Base-by-base conservation (phyloP, 768 basidiomycete genomes). In the Suillus cothurnatus region DNA sequence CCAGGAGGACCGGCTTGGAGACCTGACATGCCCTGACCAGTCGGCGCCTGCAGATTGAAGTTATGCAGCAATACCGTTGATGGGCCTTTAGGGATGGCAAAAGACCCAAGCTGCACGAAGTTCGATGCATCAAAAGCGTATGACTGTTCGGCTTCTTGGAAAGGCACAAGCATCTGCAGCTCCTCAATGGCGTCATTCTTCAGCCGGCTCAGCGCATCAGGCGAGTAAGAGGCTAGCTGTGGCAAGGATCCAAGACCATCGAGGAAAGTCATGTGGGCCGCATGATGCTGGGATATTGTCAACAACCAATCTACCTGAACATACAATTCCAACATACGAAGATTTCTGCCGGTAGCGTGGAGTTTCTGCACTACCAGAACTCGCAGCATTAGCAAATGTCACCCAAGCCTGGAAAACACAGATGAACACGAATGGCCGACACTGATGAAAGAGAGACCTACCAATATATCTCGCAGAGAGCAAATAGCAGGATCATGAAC, bases 21-120 rank as follows among this genome's bases (percentile, higher is more conserved):
- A 98, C 81, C 75, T 99, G 97, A 66, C 91, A 93, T 3, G 95
- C 97, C 63, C 97, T 85, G 38, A 94, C 80, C 14, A 99, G 97
- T 99, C 0, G 97, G 95, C 0, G 95, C 95, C 61, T 88, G 82
- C 50, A 98, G 84, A 71, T 91, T 92, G 83, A 97, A 99, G 4
- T 73, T 66, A 50, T 84, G n/a, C n/a, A n/a, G 78, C 1, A 74
- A 71, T 4, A 72, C 64, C 0, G 79, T 65, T 6, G 65, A 68
- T 3, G 82, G 77, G 11, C 95, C 95, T 71, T 82, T 86, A 9
- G 81, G 77, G 55, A 98, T 82, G 4, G 84, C 78, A 75, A 97
- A 99, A 0, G 86, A 81, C 19, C 94, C 95, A 36, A 98, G 81
- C 70, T 83, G 86, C 72, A 89, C 69, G 67, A 68, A 78, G 49